A percentile compares a stretch with the other conserved stretches of the same genome.
Conservation (phyloP, 257 asterid species). For the Solanum okadae region DNA sequence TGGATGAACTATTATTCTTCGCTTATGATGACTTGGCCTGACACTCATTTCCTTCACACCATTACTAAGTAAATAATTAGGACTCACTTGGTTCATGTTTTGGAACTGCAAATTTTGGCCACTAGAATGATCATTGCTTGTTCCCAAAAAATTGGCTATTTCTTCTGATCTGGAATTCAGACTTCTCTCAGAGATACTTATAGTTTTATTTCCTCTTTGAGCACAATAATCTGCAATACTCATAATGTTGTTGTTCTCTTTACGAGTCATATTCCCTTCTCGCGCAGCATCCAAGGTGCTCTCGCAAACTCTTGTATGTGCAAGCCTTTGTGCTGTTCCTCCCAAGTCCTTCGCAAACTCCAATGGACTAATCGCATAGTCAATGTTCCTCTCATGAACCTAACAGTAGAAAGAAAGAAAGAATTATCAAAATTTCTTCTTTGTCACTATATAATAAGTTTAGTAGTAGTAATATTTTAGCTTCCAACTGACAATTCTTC, state of each 20-base stretch:
- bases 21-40: neutral
- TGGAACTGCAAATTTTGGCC: neutral
- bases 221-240: neutral
- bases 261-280: neutral
- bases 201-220: neutral
- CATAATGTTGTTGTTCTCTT: neutral
- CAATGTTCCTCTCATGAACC: neutral
- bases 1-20: neutral
- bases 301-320: neutral
- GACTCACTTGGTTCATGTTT: neutral
- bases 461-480: neutral
- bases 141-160: neutral
- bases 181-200: neutral
- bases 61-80: neutral
- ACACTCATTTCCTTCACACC: neutral
- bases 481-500: neutral
- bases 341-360: neutral
- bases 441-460: neutral
- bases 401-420: neutral
- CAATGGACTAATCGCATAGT: neutral
- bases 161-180: neutral
- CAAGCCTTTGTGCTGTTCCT: neutral
- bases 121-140: neutral
- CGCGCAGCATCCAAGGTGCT: neutral
- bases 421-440: neutral